Evolutionary conservation across 106 monocot species (phyloP), one percentile per base, ranked within the genome.

Genomic region (Allium sativum): DNA sequence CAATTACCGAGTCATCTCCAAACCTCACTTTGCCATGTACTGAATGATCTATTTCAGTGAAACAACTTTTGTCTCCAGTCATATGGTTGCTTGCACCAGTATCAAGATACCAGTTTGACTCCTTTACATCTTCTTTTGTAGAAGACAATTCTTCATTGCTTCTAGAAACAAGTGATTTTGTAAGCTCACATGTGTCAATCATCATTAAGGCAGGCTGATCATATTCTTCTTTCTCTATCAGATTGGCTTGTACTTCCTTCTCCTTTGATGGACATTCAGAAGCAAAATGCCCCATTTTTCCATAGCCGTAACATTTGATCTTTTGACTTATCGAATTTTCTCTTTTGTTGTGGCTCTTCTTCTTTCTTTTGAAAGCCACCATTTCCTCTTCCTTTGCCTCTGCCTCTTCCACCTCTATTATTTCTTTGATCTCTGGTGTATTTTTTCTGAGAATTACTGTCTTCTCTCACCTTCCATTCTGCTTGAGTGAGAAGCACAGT

Each of bases 151-250:
- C 15, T 40, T 31, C 8, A 13, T 21, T 7, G 6, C 11, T 40
- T 9, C 9, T 21, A 10, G 6, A 11, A 10, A 9, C 1, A 40
- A 1, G 31, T 31, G 57, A 12, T 15, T 21, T 21, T 10, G 12
- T 15, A 1, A 22, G 21, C 8, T 58, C 21, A 3, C 57, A 21
- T 11, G 22, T 13, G 12, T 44, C 42, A 2, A 43, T 16, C 44
- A 68, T 56, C 7, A 68, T n/a, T 0, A 68, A 22, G 8, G 67
- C 18, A 1, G 45, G 56, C 17, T 56, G 21, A 7, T 68, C 56
- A 13, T 68, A 31, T 31, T 31, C 54, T 10, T 68, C 42, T 9
- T 18, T 9, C 40, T 21, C 19, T 7, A 18, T 45, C 18, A 57
- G 1, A 55, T 17, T n/a, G 19, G 15, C 54, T n/a, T 13, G 12